Base-by-base conservation (phyloP, 495 filamentous ascomycete genomes). In the Tuber umbilicatum region DNA sequence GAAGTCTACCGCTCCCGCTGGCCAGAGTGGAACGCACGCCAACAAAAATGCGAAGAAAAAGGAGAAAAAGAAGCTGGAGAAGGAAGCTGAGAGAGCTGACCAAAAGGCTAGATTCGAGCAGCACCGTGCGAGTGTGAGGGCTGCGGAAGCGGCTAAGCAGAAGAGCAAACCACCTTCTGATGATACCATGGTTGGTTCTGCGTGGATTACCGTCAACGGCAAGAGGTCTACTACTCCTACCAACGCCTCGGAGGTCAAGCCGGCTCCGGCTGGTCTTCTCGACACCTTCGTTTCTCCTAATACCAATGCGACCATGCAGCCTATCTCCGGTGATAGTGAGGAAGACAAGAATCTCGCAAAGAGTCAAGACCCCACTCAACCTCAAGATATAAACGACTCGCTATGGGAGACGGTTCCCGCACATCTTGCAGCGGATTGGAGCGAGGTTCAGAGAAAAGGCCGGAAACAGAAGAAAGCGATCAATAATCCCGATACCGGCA, bases 11-110 rank as follows among this genome's bases (percentile, higher is more conserved):
- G 60, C 55, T 41, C 70, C 79, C 73, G 74, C 79, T 74, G 73
- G 40, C 79, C 73, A 78, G 76, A n/a, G 76, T 80, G 76, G 76
- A 47, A 71, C 78, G 7, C 80, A 84, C 43, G 83, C 86, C 75
- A 86, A 81, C 7, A 88, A 88, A 83, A 88, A 88, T 84, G 81
- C 80, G 19, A 83, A 84, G 82, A 88, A 87, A 83, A 83, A 79
- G 40, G 86, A 88, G 71, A 85, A 85, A 72, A 81, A 83, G 74
- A 85, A 85, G 78, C 70, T 79, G 0, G 82, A 83, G 64, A 85
- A 85, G 72, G 84, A 82, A 21, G 82, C 83, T 19, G 86, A 87
- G 80, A 82, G 85, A 69, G 81, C 84, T 70, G 84, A 86, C 40
- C 82, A 84, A 72, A 81, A 75, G 31, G 77, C 86, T 23, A 78